These are phyloP conservation scores for Didymosphaeria variabile DNA, from an alignment of 2,329 filamentous ascomycete genomes.

Conservation along the genomic window DNA sequence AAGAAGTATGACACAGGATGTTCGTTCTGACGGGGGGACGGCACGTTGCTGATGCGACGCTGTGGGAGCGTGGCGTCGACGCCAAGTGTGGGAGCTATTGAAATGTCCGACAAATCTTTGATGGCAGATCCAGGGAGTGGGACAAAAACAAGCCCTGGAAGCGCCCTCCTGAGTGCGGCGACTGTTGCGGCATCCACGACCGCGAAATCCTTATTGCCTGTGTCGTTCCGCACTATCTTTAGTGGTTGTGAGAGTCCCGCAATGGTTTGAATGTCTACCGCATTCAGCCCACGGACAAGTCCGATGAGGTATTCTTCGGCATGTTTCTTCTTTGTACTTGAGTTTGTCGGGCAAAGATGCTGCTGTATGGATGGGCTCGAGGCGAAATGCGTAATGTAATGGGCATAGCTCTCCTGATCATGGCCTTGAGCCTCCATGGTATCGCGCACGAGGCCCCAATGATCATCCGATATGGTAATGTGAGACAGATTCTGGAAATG, in stretches of 20 bases:
- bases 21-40: background rate
- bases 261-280: background rate
- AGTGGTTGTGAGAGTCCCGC: background rate
- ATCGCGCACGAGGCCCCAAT: conserved; percentile 5
- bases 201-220: background rate
- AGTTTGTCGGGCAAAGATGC: background rate
- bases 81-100: conserved; percentile 21
- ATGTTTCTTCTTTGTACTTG: background rate
- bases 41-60: conserved; percentile 2
- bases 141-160: background rate
- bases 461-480: conserved; percentile 7
- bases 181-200: conserved; percentile 9
- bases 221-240: background rate
- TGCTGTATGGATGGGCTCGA: background rate
- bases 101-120: conserved; percentile 5
- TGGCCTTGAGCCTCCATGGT: conserved; percentile 3
- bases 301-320: conserved; percentile 7
- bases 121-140: background rate
- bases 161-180: background rate
- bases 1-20: conserved; percentile 24
- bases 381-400: background rate
- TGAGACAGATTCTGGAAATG: conserved; percentile 9
- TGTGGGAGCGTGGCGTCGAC: conserved; percentile 24
- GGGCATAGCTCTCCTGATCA: conserved; percentile 12
- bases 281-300: background rate